phyloP scores from a whole-genome alignment of 2,329 filamentous ascomycete genomes.

The Dactylellina leptospora region DNA sequence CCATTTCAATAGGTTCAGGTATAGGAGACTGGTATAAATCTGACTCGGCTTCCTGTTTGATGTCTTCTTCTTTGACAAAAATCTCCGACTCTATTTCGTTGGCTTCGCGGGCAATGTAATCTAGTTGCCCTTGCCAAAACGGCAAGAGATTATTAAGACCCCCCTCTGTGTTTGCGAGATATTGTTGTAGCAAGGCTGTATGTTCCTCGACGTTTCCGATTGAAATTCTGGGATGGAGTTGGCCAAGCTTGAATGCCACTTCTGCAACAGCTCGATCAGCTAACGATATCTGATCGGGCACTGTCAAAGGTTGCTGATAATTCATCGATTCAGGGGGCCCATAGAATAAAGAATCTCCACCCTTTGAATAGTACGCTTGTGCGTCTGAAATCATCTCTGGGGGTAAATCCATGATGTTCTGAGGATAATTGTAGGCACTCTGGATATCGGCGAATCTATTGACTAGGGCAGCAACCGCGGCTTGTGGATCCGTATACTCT shows the following conservation, averaged over 20 bases:
- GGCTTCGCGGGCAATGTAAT: neutral
- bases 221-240: conserved; percentile 7
- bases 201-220: conserved; percentile 14
- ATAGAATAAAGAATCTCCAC: neutral
- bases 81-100: neutral
- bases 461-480: neutral
- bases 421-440: neutral
- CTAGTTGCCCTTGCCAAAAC: neutral
- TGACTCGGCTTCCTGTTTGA: neutral
- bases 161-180: neutral
- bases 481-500: neutral
- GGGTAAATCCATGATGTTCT: neutral
- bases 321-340: neutral
- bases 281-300: neutral
- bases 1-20: neutral
- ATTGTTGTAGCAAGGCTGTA: neutral
- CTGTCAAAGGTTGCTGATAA: neutral
- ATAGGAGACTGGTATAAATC: too few species aligned
- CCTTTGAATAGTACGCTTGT: neutral
- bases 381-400: neutral
- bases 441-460: neutral
- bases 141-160: neutral
- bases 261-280: neutral
- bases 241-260: conserved; percentile 2
- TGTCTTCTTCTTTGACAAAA: neutral